A percentile compares a stretch with the other conserved stretches of the same genome.
phyloP scores from a whole-genome alignment of 164 flowering plant genomes.

The Magnolia kwangsiensis region DNA sequence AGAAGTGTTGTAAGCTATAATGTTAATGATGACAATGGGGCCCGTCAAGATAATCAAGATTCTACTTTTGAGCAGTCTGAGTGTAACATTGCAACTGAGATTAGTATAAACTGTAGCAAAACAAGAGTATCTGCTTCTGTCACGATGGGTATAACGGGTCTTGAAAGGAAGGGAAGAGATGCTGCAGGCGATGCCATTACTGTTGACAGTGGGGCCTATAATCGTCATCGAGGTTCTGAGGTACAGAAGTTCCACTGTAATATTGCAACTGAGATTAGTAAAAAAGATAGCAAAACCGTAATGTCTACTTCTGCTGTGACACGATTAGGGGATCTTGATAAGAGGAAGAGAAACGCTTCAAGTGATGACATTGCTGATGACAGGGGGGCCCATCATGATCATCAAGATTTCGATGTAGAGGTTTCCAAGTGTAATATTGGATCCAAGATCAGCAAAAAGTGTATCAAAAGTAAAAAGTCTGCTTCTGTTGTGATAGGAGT shows the following conservation, averaged over 20 bases:
- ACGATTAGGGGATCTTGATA: neutral
- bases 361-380: neutral
- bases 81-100: neutral
- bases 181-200: neutral
- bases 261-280: too few species aligned
- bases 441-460: neutral
- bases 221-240: neutral
- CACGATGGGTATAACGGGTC: neutral
- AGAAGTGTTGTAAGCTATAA: neutral
- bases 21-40: neutral
- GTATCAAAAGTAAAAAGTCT: neutral
- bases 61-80: neutral
- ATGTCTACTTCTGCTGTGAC: neutral
- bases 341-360: neutral
- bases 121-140: neutral
- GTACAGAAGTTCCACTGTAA: neutral
- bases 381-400: neutral
- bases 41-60: neutral
- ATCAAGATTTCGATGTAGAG: neutral
- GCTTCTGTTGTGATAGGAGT: neutral
- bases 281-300: neutral
- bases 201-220: neutral
- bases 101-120: neutral
- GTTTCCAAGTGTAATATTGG: neutral
- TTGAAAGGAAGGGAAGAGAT: neutral